Conservation (phyloP, 2,329 filamentous ascomycete genomes). For the Cercospora sesami region DNA sequence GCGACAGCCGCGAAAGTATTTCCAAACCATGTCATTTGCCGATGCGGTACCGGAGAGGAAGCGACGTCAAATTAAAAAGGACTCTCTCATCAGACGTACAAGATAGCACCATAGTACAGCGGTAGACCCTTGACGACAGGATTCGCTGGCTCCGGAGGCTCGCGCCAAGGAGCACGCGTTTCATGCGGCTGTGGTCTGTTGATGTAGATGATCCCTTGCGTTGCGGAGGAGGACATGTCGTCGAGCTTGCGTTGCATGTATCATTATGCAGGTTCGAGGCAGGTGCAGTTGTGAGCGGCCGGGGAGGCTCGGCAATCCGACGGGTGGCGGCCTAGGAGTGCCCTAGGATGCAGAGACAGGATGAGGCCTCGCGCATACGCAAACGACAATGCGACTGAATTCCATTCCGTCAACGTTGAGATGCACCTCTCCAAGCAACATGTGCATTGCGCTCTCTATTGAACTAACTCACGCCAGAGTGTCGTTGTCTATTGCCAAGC, state of each 20-base stretch:
- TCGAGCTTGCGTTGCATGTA: not conserved
- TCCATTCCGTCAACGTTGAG: not conserved
- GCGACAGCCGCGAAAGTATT: not conserved
- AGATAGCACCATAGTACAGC: conserved; percentile 60
- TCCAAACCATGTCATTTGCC: not conserved
- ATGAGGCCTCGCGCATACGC: not conserved
- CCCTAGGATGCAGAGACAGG: not conserved
- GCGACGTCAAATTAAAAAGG: not conserved
- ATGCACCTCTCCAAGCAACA: not conserved
- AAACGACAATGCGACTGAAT: not conserved
- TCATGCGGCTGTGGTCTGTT: conserved; percentile 21
- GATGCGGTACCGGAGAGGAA: conserved; percentile 1
- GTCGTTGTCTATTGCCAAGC: not conserved
- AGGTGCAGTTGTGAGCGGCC: conserved; percentile 1
- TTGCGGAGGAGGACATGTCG: conserved; percentile 7
- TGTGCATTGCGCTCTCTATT: not conserved
- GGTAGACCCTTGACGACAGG: conserved; percentile 39
- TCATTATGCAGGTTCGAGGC: conserved; percentile 1
- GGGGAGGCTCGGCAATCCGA: not conserved
- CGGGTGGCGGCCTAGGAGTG: not conserved
- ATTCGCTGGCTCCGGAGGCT: conserved; percentile 22
- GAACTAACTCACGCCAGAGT: not conserved
- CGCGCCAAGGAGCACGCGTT: conserved; percentile 59
- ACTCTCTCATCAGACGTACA: conserved; percentile 51
- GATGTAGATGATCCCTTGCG: conserved; percentile 15